A percentile compares a stretch with the other conserved stretches of the same genome.
Conservation (phyloP, 108 stramenopile genomes). For the Schizochytrium sp. region DNA sequence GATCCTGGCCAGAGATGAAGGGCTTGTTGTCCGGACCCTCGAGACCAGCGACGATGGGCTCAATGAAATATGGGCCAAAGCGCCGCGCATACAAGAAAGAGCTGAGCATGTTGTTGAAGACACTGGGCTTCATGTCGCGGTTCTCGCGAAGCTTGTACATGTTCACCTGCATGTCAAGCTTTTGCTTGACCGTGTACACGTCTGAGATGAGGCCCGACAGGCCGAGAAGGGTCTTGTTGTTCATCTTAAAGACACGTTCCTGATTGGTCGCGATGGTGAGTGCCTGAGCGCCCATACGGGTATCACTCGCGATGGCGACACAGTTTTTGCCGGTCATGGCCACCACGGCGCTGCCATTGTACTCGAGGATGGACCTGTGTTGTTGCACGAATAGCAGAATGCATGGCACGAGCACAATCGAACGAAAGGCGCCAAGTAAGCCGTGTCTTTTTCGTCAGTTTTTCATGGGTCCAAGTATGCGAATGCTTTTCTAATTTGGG, state of each 20-base stretch:
- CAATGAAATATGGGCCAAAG: slow-evolving; percentile 93
- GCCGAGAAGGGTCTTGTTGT: slow-evolving; percentile 80
- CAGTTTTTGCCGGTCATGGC: slow-evolving; percentile 98
- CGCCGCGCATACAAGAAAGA: slow-evolving; percentile 76
- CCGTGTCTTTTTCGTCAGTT: background rate
- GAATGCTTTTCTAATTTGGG: too few relatives aligned
- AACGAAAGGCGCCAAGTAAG: background rate
- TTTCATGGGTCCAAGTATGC: too few relatives aligned
- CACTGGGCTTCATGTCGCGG: slow-evolving; percentile 83
- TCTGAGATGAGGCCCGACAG: slow-evolving; percentile 90
- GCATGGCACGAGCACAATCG: background rate
- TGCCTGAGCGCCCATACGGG: slow-evolving; percentile 79
- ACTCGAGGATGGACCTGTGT: slow-evolving; percentile 87
- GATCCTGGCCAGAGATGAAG: slow-evolving; percentile 86
- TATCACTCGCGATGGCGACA: slow-evolving; percentile 90
- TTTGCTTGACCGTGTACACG: slow-evolving; percentile 79
- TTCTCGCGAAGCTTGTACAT: slow-evolving; percentile 91
- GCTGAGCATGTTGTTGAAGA: slow-evolving; percentile 75
- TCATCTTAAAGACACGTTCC: slow-evolving; percentile 86
- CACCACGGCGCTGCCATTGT: slow-evolving; percentile 94
- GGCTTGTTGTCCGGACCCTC: slow-evolving; percentile 64
- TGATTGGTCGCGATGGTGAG: slow-evolving; percentile 89
- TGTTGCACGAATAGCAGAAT: background rate
- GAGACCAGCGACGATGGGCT: slow-evolving; percentile 92
- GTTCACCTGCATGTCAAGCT: slow-evolving; percentile 70